Conservation (phyloP, 164 flowering plant genomes). For the Pachysandra terminalis region DNA sequence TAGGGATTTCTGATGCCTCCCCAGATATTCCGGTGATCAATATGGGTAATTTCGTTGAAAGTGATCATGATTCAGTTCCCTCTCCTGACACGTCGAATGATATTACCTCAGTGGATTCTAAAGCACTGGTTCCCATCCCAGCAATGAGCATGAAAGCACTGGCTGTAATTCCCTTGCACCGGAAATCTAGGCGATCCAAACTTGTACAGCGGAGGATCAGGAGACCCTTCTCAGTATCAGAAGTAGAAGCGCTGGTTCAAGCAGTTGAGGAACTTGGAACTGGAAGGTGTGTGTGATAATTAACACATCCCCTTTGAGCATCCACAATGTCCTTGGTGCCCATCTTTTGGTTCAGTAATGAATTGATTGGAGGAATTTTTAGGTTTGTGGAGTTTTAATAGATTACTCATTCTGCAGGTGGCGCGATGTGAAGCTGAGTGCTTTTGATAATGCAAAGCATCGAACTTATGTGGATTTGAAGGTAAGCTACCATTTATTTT, state of each 20-base stretch:
- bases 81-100: conserved; percentile 49
- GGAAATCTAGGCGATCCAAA: conserved; percentile 66
- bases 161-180: conserved; percentile 48
- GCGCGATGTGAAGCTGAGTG: conserved; percentile 86
- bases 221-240: conserved; percentile 92
- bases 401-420: conserved; percentile 44
- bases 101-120: conserved; percentile 47
- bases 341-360: not conserved
- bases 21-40: conserved; percentile 34
- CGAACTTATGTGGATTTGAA: conserved; percentile 98
- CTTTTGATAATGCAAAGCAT: conserved; percentile 92
- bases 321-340: not conserved
- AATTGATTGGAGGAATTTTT: not conserved
- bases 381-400: not conserved
- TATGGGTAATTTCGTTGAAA: conserved; percentile 44
- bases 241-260: conserved; percentile 97
- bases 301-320: not conserved
- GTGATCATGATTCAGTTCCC: conserved; percentile 68
- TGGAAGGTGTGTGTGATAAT: conserved; percentile 53
- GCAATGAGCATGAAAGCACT: conserved; percentile 50
- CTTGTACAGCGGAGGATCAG: conserved; percentile 85
- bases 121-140: conserved; percentile 62
- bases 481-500: conserved; percentile 39
- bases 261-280: conserved; percentile 99
- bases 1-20: conserved; percentile 29